Evolutionary conservation across 495 filamentous ascomycete genomes (phyloP).

Genomic region (Mycothermus thermophilus): DNA sequence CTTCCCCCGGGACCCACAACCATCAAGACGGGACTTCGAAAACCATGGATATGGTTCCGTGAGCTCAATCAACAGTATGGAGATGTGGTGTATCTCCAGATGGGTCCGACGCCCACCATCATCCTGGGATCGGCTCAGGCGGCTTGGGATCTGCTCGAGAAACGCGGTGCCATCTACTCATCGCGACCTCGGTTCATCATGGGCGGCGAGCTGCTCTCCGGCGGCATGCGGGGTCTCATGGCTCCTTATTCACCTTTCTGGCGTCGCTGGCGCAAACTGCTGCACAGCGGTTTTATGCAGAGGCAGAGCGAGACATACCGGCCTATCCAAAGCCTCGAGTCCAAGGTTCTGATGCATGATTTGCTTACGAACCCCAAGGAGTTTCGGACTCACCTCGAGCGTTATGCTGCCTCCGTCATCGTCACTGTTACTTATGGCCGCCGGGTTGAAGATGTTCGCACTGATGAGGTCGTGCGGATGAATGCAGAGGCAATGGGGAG

Average conservation of each 20-base stretch:
- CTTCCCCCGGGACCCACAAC: constrained; percentile 22
- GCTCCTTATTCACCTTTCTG: constrained; percentile 38
- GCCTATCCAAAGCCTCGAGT: constrained; percentile 41
- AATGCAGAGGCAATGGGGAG: constrained; percentile 44
- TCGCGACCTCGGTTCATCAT: constrained; percentile 36
- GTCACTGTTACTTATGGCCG: constrained; percentile 46
- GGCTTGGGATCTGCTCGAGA: constrained; percentile 40
- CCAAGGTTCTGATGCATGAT: constrained; percentile 34
- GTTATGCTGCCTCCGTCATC: constrained; percentile 45
- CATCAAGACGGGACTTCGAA: constrained; percentile 22
- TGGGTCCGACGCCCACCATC: constrained; percentile 48
- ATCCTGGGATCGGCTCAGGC: constrained; percentile 48
- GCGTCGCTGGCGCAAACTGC: constrained; percentile 41
- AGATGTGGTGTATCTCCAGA: constrained; percentile 49
- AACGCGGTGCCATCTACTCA: constrained; percentile 37
- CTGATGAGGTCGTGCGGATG: constrained; percentile 36
- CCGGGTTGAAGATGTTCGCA: constrained; percentile 39
- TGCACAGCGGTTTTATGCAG: constrained; percentile 41
- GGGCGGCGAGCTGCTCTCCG: constrained; percentile 38
- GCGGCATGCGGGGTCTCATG: constrained; percentile 35
- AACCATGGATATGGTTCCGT: constrained; percentile 48
- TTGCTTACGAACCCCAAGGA: constrained; percentile 22
- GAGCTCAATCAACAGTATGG: constrained; percentile 40
- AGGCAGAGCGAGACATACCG: constrained; percentile 41
- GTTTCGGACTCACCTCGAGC: constrained; percentile 29